Evolutionary conservation across 78 protist genomes (phyloP), one percentile per base, ranked within the genome.

Genomic region (slime mould (Dictyostelium discoideum)): DNA sequence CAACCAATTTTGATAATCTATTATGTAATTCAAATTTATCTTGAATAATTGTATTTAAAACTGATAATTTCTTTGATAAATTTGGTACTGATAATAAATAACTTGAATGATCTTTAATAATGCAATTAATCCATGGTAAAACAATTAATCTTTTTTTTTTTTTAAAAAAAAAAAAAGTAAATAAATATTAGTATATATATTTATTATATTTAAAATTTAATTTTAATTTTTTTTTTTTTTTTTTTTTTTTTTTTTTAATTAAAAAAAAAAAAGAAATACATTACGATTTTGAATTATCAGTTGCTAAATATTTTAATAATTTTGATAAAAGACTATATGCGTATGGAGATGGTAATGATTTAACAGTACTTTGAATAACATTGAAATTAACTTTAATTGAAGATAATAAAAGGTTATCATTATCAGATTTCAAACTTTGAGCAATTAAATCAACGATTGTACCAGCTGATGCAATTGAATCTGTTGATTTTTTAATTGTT

Each of bases 311-410:
- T 81, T 60, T 81, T 22, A 81, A 20, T 16, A 89, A 79, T 63
- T 22, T 80, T 11, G 48, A 13, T 63, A 89, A 81, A 42, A 88
- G 82, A 22, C 22, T 88, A 63, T 81, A 88, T n/a, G 94, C 94
- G 18, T 88, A 88, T 20, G 87, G 94, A 48, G 94, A 81, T 44
- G 94, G 94, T 42, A 88, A 39, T 54, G 72, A 29, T 46, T 88
- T 54, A 46, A 88, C 94, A 4, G 94, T 88, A 69, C 84, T 81
- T n/a, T 65, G 67, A 14, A 88, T 63, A 5, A 88, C 86, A 24
- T n/a, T 22, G 6, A 9, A n/a, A 46, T 67, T 88, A 67, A 46
- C 72, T 22, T 60, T 24, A 48, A 88, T 32, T 46, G 94, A 85
- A 29, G 73, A 44, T 22, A 24, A n/a, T 63, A 88, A 81, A 13